Conservation (phyloP, 78 protist species). For the Capsaspora owczarzaki region DNA sequence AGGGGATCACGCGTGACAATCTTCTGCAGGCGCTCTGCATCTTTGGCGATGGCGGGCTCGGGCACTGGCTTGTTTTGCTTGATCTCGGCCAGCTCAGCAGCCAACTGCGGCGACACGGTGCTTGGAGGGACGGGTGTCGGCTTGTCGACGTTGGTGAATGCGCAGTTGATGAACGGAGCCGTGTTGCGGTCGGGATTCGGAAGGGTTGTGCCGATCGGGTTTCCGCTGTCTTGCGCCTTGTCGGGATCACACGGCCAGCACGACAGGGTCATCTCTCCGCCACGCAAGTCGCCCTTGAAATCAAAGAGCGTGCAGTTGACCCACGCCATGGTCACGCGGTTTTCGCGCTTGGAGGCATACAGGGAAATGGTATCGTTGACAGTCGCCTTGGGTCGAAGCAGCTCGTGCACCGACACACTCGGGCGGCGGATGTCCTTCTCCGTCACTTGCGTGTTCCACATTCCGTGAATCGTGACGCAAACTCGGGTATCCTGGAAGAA, state of each 20-base stretch:
- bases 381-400: too few relatives aligned
- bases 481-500: too few relatives aligned
- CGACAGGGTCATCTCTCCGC: background rate
- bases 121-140: too few relatives aligned
- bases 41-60: background rate
- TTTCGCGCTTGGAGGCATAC: background rate
- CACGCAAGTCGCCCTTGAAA: background rate
- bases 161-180: background rate
- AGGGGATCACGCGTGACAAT: background rate
- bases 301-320: conserved; percentile 12
- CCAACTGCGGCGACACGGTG: too few relatives aligned
- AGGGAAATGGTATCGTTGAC: background rate
- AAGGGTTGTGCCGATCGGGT: conserved; percentile 3
- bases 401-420: background rate
- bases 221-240: background rate
- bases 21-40: background rate
- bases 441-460: background rate
- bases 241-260: background rate
- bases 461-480: conserved; percentile 7
- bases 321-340: background rate
- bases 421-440: background rate
- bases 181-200: background rate
- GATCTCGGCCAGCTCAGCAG: too few relatives aligned
- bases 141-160: too few relatives aligned
- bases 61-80: too few relatives aligned